phyloP scores from a whole-genome alignment of 306 rosid genomes.

The Abrus precatorius region DNA sequence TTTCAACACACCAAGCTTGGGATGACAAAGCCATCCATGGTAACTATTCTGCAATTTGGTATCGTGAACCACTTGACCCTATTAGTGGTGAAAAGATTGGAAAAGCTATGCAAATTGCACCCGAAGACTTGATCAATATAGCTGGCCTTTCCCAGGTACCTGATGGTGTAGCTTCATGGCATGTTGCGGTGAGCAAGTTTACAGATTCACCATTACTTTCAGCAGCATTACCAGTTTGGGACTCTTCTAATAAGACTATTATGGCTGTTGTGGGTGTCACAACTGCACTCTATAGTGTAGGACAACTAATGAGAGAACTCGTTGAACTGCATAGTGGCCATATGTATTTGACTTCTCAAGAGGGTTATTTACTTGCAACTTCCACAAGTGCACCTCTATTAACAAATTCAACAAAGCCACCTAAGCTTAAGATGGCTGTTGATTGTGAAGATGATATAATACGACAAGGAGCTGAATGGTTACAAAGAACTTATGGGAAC shows the following conservation, averaged over 20 bases:
- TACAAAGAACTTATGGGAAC: constrained; percentile 72
- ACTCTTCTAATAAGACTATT: constrained; percentile 79
- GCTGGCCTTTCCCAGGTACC: constrained; percentile 92
- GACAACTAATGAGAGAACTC: constrained; percentile 93
- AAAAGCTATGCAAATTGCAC: constrained; percentile 84
- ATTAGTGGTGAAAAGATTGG: constrained; percentile 87
- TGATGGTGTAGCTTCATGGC: constrained; percentile 98
- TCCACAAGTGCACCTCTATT: constrained; percentile 85
- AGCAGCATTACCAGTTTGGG: constrained; percentile 95
- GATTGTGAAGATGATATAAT: constrained; percentile 75
- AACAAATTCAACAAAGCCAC: constrained; percentile 68
- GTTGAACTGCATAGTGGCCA: constrained; percentile 94
- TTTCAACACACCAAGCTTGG: constrained; percentile 70
- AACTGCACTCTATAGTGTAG: constrained; percentile 92
- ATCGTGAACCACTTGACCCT: constrained; percentile 92
- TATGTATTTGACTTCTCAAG: constrained; percentile 90
- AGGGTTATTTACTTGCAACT: constrained; percentile 92
- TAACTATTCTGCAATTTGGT: constrained; percentile 88
- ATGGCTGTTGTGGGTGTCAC: constrained; percentile 99
- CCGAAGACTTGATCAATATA: constrained; percentile 86
- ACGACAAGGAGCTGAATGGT: constrained; percentile 78
- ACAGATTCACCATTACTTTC: constrained; percentile 94
- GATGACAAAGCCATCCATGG: constrained; percentile 72
- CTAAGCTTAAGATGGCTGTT: constrained; percentile 85
- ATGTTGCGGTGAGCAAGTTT: constrained; percentile 96